Evolutionary conservation across 169 alveolate species (phyloP).

Genomic region (Amoebophrya sp.): DNA sequence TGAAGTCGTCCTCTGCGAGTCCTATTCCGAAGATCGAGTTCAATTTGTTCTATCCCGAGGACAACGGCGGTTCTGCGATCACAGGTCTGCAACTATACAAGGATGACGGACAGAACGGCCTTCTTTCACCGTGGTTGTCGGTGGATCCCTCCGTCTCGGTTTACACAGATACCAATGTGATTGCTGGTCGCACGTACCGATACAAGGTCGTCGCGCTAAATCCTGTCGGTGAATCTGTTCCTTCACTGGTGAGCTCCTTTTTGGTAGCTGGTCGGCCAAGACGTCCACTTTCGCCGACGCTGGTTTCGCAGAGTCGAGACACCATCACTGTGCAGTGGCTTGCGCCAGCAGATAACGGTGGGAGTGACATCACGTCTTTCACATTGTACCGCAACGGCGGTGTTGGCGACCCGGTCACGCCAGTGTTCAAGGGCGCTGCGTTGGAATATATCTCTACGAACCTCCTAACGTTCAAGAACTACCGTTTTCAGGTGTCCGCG

Average conservation of each 20-base stretch:
- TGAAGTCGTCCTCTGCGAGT: conserved; percentile 32
- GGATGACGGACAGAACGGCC: conserved; percentile 44
- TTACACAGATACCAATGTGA: conserved; percentile 33
- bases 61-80: conserved; percentile 49
- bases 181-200: conserved; percentile 42
- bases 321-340: conserved; percentile 43
- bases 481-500: conserved; percentile 35
- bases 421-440: conserved; percentile 34
- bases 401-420: conserved; percentile 7
- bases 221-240: conserved; percentile 22
- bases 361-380: conserved; percentile 36
- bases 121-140: background rate
- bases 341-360: conserved; percentile 40
- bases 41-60: conserved; percentile 27
- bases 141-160: background rate
- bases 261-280: conserved; percentile 33
- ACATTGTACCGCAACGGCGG: conserved; percentile 30
- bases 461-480: background rate
- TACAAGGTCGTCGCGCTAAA: conserved; percentile 40
- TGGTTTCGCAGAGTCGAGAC: conserved; percentile 39
- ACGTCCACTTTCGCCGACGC: conserved; percentile 32
- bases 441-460: background rate
- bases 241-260: conserved; percentile 5
- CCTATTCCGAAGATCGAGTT: conserved; percentile 35
- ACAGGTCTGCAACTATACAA: conserved; percentile 35